Evolutionary conservation across 768 basidiomycete species (phyloP).

Genomic region (Tylopilus felleus): DNA sequence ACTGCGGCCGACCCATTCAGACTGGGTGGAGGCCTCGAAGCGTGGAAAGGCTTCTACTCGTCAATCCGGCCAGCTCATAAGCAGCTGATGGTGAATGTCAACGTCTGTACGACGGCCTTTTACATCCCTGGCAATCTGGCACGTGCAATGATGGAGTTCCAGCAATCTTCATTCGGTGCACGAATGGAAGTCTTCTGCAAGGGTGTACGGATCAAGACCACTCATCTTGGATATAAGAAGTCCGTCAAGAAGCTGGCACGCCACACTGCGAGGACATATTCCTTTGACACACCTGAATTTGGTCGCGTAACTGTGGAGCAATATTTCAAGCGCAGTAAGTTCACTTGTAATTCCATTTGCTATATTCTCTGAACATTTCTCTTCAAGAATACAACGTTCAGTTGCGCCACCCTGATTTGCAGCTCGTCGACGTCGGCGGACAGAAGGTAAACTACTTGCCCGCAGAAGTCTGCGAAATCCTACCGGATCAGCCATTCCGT

Average conservation of each 20-base stretch:
- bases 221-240: constrained; percentile 73
- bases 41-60: constrained; percentile 51
- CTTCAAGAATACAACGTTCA: constrained; percentile 41
- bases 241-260: constrained; percentile 56
- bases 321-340: constrained; percentile 47
- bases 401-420: constrained; percentile 39
- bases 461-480: constrained; percentile 47
- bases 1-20: constrained; percentile 25
- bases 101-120: constrained; percentile 50
- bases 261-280: constrained; percentile 36
- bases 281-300: constrained; percentile 40
- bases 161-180: constrained; percentile 53
- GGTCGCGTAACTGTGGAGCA: constrained; percentile 44
- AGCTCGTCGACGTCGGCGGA: constrained; percentile 48
- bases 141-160: constrained; percentile 40
- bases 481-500: constrained; percentile 38
- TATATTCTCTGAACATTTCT: background rate
- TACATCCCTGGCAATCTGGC: constrained; percentile 44
- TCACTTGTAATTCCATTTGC: background rate
- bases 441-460: constrained; percentile 42
- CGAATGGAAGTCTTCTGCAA: constrained; percentile 59
- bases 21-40: constrained; percentile 53
- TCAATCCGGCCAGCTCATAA: constrained; percentile 40
- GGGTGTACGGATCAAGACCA: constrained; percentile 62
- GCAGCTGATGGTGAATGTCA: constrained; percentile 54